phyloP scores from a whole-genome alignment of 768 basidiomycete species.

The Boletus vinaceobasis region DNA sequence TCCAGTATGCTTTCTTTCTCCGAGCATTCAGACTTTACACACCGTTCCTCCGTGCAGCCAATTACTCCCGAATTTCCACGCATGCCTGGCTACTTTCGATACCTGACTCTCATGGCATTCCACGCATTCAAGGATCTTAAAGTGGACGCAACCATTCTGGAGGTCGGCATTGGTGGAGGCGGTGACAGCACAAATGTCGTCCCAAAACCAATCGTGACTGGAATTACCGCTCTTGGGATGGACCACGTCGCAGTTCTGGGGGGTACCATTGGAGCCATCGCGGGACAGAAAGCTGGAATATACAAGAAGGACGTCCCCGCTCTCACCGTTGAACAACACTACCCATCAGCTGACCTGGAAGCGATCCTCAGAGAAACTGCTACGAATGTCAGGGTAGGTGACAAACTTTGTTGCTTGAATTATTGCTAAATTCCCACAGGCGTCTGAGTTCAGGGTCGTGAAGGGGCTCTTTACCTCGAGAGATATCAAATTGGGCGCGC shows the following conservation, averaged over 20 bases:
- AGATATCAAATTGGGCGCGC: conserved; percentile 58
- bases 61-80: conserved; percentile 45
- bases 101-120: conserved; percentile 87
- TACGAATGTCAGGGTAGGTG: conserved; percentile 56
- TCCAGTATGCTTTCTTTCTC: conserved; percentile 40
- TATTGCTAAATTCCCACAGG: conserved; percentile 34
- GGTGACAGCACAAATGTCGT: conserved; percentile 97
- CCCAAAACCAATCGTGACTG: conserved; percentile 85
- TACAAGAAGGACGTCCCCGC: conserved; percentile 93
- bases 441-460: conserved; percentile 66
- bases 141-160: conserved; percentile 88
- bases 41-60: conserved; percentile 38
- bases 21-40: neutral
- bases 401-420: neutral
- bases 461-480: conserved; percentile 48
- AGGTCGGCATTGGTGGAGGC: conserved; percentile 93
- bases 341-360: conserved; percentile 67
- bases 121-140: conserved; percentile 81
- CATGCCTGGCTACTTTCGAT: conserved; percentile 94
- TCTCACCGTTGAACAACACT: conserved; percentile 74
- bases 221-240: conserved; percentile 85
- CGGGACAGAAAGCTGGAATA: conserved; percentile 94
- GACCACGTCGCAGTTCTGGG: conserved; percentile 90
- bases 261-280: conserved; percentile 84
- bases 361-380: conserved; percentile 67